Evolutionary conservation across 2,329 filamentous ascomycete species (phyloP), one percentile per base, ranked within the genome.

Genomic region (Neoascochyta sp.): DNA sequence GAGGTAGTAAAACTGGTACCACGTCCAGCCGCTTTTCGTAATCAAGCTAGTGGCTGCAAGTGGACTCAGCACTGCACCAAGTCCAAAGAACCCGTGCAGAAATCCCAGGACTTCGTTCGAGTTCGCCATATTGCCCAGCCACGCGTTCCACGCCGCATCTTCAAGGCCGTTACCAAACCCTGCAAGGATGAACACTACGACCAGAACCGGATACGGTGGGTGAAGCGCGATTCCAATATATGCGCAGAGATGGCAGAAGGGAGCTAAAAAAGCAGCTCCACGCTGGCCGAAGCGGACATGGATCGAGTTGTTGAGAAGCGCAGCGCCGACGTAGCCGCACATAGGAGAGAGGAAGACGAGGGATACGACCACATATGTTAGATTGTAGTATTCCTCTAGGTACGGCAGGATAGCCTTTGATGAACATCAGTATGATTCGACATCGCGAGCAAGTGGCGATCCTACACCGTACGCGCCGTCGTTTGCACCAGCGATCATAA

Each of bases 1-100:
- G 32, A 86, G 60, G 50, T 85, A 86, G 59, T 84, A 89, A 57
- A 81, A 88, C 9, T 69, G 66, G 47, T 80, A 85, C 84, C 85
- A 90, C 1, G 65, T 65, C 29, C 79, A 58, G 7, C 41, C 39
- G 4, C 64, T 75, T 39, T 76, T 76, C 0, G 78, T 75, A 18
- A 87, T 74, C 71, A 88, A 75, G 9, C 73, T 70, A 0, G 84
- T 86, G 1, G 82, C 81, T 33, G 85, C 68, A 3, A 87, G 60
- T 0, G 83, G 83, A 7, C 73, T 71, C 7, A 86, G 65, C 0
- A 80, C 78, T 1, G 78, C 83, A 1, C 84, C 83, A 0, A 84
- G 52, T 1, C 81, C 82, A 50, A 85, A 88, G 20, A 75, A 73
- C 2, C 75, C 80, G 54, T 86, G 83, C 13, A 87, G 61, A 33